These are phyloP conservation scores for Holtermannia corniformis DNA, from an alignment of 768 basidiomycete genomes.

Conservation along the genomic window DNA sequence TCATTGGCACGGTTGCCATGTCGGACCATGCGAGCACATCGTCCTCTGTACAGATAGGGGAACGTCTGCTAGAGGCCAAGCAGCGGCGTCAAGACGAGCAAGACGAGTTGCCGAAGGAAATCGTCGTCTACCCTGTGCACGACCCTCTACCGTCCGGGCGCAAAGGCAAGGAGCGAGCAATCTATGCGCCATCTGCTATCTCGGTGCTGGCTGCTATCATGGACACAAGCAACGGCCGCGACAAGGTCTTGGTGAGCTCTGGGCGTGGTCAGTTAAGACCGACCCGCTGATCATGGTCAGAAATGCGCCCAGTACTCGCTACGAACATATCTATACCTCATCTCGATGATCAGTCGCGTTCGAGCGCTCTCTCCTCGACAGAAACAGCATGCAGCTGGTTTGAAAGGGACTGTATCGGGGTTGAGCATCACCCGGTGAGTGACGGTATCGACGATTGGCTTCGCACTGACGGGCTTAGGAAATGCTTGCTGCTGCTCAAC, in stretches of 20 bases:
- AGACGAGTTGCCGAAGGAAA: background rate
- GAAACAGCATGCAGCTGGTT: constrained; percentile 19
- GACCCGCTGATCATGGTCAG: constrained; percentile 4
- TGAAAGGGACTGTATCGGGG: constrained; percentile 21
- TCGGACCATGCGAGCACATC: background rate
- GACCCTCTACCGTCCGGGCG: background rate
- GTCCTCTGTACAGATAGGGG: background rate
- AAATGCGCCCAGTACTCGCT: constrained; percentile 37
- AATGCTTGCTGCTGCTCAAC: constrained; percentile 37
- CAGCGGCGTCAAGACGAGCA: background rate
- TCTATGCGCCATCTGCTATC: constrained; percentile 1
- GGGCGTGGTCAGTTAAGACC: background rate
- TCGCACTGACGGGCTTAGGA: constrained; percentile 10
- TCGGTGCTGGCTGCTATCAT: constrained; percentile 16
- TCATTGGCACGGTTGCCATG: background rate
- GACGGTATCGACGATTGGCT: background rate
- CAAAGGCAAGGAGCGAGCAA: background rate
- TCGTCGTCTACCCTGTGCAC: background rate
- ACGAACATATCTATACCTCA: constrained; percentile 32
- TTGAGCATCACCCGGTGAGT: constrained; percentile 32
- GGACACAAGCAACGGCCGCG: constrained; percentile 34
- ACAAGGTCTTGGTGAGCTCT: constrained; percentile 34
- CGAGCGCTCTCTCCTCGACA: constrained; percentile 24
- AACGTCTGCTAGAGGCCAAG: background rate
- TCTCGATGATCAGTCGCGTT: constrained; percentile 17